Evolutionary conservation across 257 asterid genomes (phyloP).

Genomic region (Nemophila menziesii): DNA sequence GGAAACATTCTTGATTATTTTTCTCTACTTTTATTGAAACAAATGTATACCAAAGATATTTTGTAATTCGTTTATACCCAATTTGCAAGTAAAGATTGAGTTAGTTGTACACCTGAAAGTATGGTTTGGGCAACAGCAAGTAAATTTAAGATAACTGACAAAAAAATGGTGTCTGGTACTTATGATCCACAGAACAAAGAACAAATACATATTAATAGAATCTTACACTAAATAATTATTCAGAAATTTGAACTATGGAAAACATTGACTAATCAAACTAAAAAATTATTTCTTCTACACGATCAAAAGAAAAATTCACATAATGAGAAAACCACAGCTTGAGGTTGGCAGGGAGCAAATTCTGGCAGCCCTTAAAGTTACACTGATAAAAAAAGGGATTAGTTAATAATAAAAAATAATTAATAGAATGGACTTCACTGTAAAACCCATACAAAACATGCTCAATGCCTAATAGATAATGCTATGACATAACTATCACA

Average conservation of each 20-base stretch:
- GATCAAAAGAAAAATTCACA: not conserved
- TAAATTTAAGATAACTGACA: not conserved
- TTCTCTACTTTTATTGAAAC: not conserved
- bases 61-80: not conserved
- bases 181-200: slow-evolving; percentile 5
- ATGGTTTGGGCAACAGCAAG: not conserved
- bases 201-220: slow-evolving; percentile 1
- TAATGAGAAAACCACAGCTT: slow-evolving; percentile 4
- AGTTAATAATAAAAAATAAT: no score
- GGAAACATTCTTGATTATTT: not conserved
- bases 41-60: not conserved
- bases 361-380: slow-evolving; percentile 12
- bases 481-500: no score
- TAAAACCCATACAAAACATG: not conserved
- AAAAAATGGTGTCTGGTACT: not conserved
- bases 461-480: not conserved
- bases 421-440: not conserved
- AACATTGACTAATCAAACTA: slow-evolving; percentile 3
- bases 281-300: not conserved
- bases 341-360: slow-evolving; percentile 1
- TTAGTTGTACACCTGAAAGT: slow-evolving; percentile 6
- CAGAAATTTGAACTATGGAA: not conserved
- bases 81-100: not conserved
- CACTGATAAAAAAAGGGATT: slow-evolving; percentile 24
- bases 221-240: slow-evolving; percentile 8